Evolutionary conservation across 2,329 filamentous ascomycete genomes (phyloP), one percentile per base, ranked within the genome.

Genomic region (Colletotrichum caudatum): DNA sequence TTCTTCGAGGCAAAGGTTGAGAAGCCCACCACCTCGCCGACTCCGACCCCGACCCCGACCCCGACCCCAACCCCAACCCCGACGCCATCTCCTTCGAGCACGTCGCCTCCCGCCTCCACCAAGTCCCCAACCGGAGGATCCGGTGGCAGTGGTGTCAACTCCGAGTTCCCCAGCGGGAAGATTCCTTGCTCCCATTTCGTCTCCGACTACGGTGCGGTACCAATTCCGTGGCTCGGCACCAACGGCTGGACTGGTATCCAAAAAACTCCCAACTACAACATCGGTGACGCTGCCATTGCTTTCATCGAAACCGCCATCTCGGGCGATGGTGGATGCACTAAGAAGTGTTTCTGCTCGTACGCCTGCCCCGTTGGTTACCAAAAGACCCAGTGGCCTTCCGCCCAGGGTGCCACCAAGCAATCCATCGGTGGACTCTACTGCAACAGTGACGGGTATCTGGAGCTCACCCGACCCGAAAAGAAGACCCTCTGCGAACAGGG

Each of bases 361-460:
- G 91, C 94, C 68, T 99, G 96, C 86, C 93, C 94, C n/a, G 83
- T 91, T 37, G 95, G 95, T 57, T 97, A 96, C 82, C 91, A 96
- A 81, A 98, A 98, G 89, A 88, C 92, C 3, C 95, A 98, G 80
- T 98, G 94, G 92, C 94, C 96, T 58, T 76, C 79, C 14, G 82
- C 88, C 44, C 96, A 98, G 85, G 96, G 95, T 67, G 78, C 85
- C 48, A 94, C 90, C 63, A 91, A 91, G 74, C 90, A 98, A 85
- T 97, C 95, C 33, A 87, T 98, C 66, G 96, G 96, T 81, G 96
- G 96, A 76, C 83, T 98, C 23, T 90, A 89, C 82, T 99, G 96
- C 87, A 91, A 93, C 80, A 76, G 77, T 58, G 78, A 90, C 41
- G 92, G 92, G 78, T 92, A 92, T 80, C 91, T 98, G 9, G 88